A percentile compares a stretch with the other conserved stretches of the same genome.
Conservation (phyloP, 169 alveolate species). For the Plasmodium falciparum region DNA sequence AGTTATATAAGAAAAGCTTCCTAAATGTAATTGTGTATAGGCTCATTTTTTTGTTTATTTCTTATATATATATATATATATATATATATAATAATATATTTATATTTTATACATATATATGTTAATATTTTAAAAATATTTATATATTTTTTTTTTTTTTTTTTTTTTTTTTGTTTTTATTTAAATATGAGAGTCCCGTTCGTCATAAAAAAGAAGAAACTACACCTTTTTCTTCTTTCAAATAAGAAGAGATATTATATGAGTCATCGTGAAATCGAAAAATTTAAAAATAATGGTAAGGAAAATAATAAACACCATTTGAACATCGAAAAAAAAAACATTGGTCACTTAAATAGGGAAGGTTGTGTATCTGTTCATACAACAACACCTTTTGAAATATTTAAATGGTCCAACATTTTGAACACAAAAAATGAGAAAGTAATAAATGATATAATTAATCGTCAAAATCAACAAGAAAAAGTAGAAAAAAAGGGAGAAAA, state of each 20-base stretch:
- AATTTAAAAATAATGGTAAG: conserved; percentile 38
- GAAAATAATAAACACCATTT: background rate
- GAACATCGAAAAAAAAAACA: conserved; percentile 20
- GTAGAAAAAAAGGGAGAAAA: background rate
- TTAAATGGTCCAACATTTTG: conserved; percentile 58
- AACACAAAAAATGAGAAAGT: conserved; percentile 54
- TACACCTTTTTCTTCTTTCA: background rate
- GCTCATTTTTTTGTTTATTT: no score
- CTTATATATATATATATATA: no score
- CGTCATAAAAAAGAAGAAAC: background rate
- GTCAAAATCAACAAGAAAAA: conserved; percentile 22
- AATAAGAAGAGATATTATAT: conserved; percentile 39
- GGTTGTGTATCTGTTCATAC: background rate
- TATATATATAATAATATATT: no score
- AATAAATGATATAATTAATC: conserved; percentile 57
- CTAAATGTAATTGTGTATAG: no score
- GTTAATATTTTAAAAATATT: no score
- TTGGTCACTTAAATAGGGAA: background rate
- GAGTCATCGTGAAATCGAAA: conserved; percentile 41
- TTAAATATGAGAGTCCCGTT: background rate
- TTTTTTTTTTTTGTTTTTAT: background rate
- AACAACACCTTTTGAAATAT: conserved; percentile 66
- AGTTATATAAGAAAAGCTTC: no score
- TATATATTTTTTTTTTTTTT: background rate
- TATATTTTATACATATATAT: no score